Evolutionary conservation across 495 filamentous ascomycete genomes (phyloP).

Genomic region (Hypoxylon subgilvum): DNA sequence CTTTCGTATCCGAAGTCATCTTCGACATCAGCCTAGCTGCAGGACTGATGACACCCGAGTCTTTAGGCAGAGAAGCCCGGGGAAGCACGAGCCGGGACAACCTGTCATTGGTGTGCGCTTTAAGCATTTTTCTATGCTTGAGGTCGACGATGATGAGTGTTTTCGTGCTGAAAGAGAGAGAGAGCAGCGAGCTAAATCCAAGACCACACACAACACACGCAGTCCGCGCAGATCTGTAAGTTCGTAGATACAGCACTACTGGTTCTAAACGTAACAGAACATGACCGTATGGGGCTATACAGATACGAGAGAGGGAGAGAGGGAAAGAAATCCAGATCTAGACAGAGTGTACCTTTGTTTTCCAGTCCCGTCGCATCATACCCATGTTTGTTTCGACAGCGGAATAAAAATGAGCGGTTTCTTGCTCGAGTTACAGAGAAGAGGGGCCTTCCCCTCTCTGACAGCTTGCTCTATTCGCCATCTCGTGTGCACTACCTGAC

Average conservation of each 20-base stretch:
- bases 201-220: too few relatives aligned
- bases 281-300: conserved; percentile 16
- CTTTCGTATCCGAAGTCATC: conserved; percentile 3
- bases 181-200: too few relatives aligned
- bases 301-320: conserved; percentile 5
- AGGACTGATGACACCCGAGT: conserved; percentile 16
- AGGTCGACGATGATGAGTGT: too few relatives aligned
- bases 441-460: conserved; percentile 21
- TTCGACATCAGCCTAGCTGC: neutral
- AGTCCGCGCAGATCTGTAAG: too few relatives aligned
- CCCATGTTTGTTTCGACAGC: conserved; percentile 40
- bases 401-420: conserved; percentile 29
- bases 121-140: neutral
- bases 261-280: conserved; percentile 9
- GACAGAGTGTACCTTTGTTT: conserved; percentile 35
- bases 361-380: conserved; percentile 31
- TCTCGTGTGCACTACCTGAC: conserved; percentile 11
- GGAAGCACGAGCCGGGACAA: neutral
- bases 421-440: conserved; percentile 26
- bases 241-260: conserved; percentile 5
- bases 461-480: conserved; percentile 6
- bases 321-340: conserved; percentile 20
- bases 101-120: neutral
- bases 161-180: too few relatives aligned
- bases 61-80: neutral